Base-by-base conservation (phyloP, 306 rosid genomes). In the Inga laurina region DNA sequence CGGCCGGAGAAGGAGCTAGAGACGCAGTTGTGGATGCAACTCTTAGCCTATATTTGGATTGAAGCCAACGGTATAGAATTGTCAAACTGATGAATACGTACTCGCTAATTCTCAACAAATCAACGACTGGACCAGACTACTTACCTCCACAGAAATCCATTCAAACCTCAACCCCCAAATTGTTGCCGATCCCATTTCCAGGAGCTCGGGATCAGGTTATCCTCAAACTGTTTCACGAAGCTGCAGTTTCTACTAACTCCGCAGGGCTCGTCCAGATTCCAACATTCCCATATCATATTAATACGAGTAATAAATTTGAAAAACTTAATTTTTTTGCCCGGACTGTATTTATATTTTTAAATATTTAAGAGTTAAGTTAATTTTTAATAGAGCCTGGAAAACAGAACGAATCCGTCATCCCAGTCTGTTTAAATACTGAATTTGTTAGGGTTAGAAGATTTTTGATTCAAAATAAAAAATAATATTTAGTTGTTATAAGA, bases 101-200 rank as follows among this genome's bases (percentile, higher is more conserved):
- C 4, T 5, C 2, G 45, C 52, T 1, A n/a, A 18, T 7, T 69
- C 32, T 22, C 19, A 72, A 10, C 4, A 72, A 14, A 72, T 22
- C 37, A 12, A 7, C 41, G 16, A 13, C 10, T 13, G 35, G 15
- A 24, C 10, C 24, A 44, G n/a, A 24, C 44, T 48, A 51, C 45
- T 74, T 30, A 74, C 78, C 45, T 32, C 44, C 6, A 51, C 62
- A 30, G 43, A 74, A 74, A 74, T 32, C 78, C 64, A 74, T 49
- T 56, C 62, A 49, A 73, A 73, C 43, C 35, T 56, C 22, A 73
- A 12, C 30, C 64, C 64, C 64, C 78, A 74, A 18, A 51, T 32
- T 32, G 78, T 48, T 49, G 78, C 44, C 27, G 64, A 48, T 74
- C 61, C 62, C 78, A 72, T 72, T 72, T 46, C 32, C 32, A 59